Evolutionary conservation across 2,329 filamentous ascomycete genomes (phyloP).

Genomic region (Pseudogymnoascus pannorum): DNA sequence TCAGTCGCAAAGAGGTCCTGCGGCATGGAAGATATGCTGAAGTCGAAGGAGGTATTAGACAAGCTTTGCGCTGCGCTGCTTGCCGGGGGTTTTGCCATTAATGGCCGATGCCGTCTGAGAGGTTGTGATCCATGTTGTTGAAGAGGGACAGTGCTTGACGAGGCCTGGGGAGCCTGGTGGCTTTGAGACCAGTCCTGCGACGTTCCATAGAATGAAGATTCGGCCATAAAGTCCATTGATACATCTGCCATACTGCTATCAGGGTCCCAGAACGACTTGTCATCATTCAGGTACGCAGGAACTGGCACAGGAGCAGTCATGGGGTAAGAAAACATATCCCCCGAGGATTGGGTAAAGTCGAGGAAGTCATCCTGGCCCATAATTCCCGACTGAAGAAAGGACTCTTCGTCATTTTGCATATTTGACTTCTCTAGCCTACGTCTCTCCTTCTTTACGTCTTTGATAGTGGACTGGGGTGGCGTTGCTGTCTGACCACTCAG

Average conservation of each 20-base stretch:
- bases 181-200: conserved; percentile 50
- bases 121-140: conserved; percentile 3
- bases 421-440: background rate
- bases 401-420: conserved; percentile 24
- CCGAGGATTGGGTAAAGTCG: conserved; percentile 32
- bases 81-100: conserved; percentile 6
- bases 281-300: conserved; percentile 36
- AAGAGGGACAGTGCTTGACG: conserved; percentile 20
- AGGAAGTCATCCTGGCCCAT: conserved; percentile 9
- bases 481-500: conserved; percentile 45
- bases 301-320: conserved; percentile 49
- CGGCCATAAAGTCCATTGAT: conserved; percentile 50
- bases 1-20: conserved; percentile 47
- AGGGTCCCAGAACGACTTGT: conserved; percentile 49
- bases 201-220: conserved; percentile 20
- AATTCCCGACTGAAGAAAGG: conserved; percentile 2
- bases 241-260: conserved; percentile 45
- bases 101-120: background rate
- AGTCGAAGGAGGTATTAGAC: conserved; percentile 34
- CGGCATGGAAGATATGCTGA: conserved; percentile 31
- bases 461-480: conserved; percentile 51
- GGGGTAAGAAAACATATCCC: conserved; percentile 53
- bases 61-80: conserved; percentile 32
- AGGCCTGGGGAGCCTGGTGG: conserved; percentile 48
- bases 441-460: conserved; percentile 41